Conservation (phyloP, 2,329 filamentous ascomycete species). For the Ascochyta pisi region DNA sequence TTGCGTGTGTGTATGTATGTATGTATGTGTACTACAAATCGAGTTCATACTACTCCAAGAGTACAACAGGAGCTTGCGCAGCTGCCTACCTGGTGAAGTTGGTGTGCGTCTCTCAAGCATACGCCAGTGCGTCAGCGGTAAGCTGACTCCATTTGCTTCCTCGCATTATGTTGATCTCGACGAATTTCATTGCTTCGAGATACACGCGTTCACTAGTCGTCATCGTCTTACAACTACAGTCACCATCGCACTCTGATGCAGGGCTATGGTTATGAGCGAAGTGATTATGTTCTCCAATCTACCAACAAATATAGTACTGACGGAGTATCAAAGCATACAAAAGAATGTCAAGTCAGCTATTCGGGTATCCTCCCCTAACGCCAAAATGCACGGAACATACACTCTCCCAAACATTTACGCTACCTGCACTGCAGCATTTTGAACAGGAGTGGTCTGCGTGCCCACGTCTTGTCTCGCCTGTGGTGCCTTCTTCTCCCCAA, state of each 20-base stretch:
- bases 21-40: constrained; percentile 10
- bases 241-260: neutral
- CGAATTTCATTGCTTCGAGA: too few species aligned
- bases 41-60: neutral
- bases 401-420: neutral
- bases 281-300: neutral
- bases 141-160: neutral
- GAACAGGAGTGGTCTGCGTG: neutral
- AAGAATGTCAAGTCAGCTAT: constrained; percentile 6
- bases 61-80: neutral
- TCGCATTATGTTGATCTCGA: too few species aligned
- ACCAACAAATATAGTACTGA: neutral
- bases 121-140: neutral
- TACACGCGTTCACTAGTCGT: too few species aligned
- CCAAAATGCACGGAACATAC: neutral
- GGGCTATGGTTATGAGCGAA: neutral
- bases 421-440: neutral
- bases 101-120: neutral
- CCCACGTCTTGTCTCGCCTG: constrained; percentile 7
- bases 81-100: neutral
- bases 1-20: constrained; percentile 11
- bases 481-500: constrained; percentile 65
- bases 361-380: constrained; percentile 15
- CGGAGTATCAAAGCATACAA: neutral
- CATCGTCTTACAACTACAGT: neutral